A percentile compares a stretch with the other conserved stretches of the same genome.
Conservation (phyloP, 2,329 filamentous ascomycete species). For the Penicillium corylophilum region DNA sequence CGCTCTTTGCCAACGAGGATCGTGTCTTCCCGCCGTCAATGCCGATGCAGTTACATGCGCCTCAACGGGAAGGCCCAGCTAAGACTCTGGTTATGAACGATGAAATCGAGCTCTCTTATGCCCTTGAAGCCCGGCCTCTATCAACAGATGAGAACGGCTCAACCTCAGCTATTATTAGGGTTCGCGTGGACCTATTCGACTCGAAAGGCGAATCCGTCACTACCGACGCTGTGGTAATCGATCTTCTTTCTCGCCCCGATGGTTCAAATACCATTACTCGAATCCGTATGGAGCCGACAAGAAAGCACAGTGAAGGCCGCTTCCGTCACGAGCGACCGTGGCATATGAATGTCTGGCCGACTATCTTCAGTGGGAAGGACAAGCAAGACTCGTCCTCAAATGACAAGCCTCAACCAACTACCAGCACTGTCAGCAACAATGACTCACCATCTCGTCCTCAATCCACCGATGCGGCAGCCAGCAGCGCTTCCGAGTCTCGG, state of each 20-base stretch:
- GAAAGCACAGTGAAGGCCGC: slow-evolving; percentile 4
- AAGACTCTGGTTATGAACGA: slow-evolving; percentile 5
- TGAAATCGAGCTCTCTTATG: slow-evolving; percentile 22
- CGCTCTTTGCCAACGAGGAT: slow-evolving; percentile 30
- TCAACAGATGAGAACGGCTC: slow-evolving; percentile 14
- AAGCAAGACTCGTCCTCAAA: neutral
- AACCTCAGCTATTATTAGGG: slow-evolving; percentile 14
- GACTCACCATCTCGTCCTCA: neutral
- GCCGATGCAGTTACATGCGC: slow-evolving; percentile 28
- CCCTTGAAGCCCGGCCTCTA: slow-evolving; percentile 25
- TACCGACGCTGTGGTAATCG: slow-evolving; percentile 29
- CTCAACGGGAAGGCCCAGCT: slow-evolving; percentile 16
- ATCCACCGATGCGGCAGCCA: neutral
- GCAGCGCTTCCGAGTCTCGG: slow-evolving; percentile 5
- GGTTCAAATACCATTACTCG: slow-evolving; percentile 28
- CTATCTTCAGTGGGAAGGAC: slow-evolving; percentile 11
- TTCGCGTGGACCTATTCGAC: slow-evolving; percentile 27
- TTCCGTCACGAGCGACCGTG: slow-evolving; percentile 5
- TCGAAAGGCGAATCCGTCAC: slow-evolving; percentile 26
- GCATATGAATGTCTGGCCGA: slow-evolving; percentile 27
- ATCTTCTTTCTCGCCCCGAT: slow-evolving; percentile 26
- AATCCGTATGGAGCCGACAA: slow-evolving; percentile 24
- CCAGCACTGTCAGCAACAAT: neutral
- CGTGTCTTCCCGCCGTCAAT: slow-evolving; percentile 28
- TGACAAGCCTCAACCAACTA: neutral